Conservation (phyloP, 331 rosid genomes). For the Malus hybrid region DNA sequence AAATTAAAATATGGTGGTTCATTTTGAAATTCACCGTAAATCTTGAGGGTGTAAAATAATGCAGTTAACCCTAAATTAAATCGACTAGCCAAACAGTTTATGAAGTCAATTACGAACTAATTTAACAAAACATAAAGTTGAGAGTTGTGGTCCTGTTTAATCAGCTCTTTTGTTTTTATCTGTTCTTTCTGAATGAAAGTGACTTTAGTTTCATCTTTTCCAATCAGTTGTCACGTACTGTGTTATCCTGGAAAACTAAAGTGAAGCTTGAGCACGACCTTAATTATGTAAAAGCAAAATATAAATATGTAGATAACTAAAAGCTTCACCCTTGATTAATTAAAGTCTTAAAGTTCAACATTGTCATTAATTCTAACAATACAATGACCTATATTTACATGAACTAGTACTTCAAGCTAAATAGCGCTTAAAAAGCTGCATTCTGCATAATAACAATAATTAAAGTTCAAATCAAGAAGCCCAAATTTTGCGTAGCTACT, state of each 20-base stretch:
- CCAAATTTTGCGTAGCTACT: not conserved
- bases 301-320: too few species aligned
- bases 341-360: not conserved
- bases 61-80: too few species aligned
- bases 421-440: constrained; percentile 4
- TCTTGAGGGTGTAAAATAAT: too few species aligned
- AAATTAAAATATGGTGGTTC: too few species aligned
- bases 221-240: not conserved
- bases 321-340: not conserved
- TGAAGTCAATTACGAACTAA: too few species aligned
- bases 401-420: constrained; percentile 11
- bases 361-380: not conserved
- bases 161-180: not conserved
- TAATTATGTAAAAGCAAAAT: not conserved
- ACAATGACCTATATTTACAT: constrained; percentile 4
- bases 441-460: not conserved
- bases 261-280: not conserved
- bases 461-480: constrained; percentile 5
- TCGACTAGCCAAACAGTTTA: too few species aligned
- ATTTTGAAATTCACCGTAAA: too few species aligned
- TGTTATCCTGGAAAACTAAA: constrained; percentile 1
- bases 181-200: constrained; percentile 16
- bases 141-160: too few species aligned
- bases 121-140: too few species aligned
- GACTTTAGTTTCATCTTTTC: constrained; percentile 16